Percentiles rank a stretch among this genome's conserved stretches.
phyloP scores from a whole-genome alignment of 1,284 basidiomycete species.

The Hymenochaete sp. region DNA sequence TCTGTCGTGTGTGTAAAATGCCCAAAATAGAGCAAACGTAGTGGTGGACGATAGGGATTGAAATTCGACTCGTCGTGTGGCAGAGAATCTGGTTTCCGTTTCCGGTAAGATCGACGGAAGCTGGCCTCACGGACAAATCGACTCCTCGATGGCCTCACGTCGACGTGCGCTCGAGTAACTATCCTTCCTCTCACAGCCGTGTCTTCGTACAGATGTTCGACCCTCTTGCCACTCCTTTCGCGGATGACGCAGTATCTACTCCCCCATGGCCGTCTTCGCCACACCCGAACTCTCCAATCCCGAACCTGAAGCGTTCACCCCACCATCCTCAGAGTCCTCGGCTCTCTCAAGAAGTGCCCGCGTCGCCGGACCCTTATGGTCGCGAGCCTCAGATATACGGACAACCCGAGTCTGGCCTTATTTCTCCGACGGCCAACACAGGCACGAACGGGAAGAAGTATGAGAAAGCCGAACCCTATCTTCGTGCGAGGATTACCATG shows the following conservation, averaged over 20 bases:
- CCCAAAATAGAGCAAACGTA: too few relatives aligned
- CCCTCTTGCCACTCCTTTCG: constrained; percentile 28
- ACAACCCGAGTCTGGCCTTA: constrained; percentile 68
- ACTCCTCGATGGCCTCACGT: too few relatives aligned
- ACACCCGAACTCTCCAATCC: constrained; percentile 32
- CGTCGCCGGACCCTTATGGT: constrained; percentile 51
- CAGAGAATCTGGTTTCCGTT: too few relatives aligned
- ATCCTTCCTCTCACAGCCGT: too few relatives aligned
- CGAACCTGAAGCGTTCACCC: constrained; percentile 31
- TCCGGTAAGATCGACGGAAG: too few relatives aligned
- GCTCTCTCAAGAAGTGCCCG: constrained; percentile 8
- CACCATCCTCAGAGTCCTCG: constrained; percentile 38
- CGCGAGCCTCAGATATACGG: constrained; percentile 77
- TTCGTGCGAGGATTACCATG: constrained; percentile 80
- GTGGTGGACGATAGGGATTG: too few relatives aligned
- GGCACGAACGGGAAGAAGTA: constrained; percentile 58
- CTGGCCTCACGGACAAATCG: too few relatives aligned
- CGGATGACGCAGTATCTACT: constrained; percentile 24
- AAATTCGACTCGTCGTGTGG: too few relatives aligned
- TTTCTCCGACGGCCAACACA: constrained; percentile 59
- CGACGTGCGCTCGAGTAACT: too few relatives aligned
- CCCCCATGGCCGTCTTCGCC: constrained; percentile 39
- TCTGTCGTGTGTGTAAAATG: too few relatives aligned
- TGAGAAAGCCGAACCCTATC: constrained; percentile 71
- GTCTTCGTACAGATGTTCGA: constrained; percentile 29